Conservation (phyloP, 1,284 basidiomycete genomes). For the Boletellus deceptivus region DNA sequence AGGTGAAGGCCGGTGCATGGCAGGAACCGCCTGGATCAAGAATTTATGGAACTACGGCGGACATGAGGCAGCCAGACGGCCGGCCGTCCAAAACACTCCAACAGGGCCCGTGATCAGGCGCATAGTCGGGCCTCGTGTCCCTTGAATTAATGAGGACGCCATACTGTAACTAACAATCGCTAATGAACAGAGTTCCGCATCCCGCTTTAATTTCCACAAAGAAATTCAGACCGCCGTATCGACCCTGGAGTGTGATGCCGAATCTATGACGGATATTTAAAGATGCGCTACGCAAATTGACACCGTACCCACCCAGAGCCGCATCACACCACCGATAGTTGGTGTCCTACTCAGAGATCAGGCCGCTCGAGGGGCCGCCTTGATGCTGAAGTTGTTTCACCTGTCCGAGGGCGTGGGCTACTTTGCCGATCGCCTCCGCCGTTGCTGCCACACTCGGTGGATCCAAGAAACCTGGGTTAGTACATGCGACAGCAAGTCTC, state of each 20-base stretch:
- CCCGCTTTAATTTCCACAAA: constrained; percentile 1
- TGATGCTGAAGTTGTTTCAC: constrained; percentile 55
- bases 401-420: constrained; percentile 59
- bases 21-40: constrained; percentile 11
- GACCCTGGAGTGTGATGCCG: neutral
- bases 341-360: constrained; percentile 15
- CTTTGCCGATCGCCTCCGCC: constrained; percentile 70
- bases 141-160: constrained; percentile 4
- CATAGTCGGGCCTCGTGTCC: neutral
- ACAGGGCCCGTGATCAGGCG: neutral
- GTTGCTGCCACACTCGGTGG: constrained; percentile 51
- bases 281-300: constrained; percentile 2
- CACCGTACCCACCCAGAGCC: constrained; percentile 3
- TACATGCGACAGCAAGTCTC: constrained; percentile 47
- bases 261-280: neutral
- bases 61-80: constrained; percentile 31
- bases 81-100: constrained; percentile 3
- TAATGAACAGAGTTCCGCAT: neutral
- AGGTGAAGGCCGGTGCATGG: constrained; percentile 15
- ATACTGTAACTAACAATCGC: constrained; percentile 1
- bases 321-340: constrained; percentile 11
- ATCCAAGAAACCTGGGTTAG: constrained; percentile 42
- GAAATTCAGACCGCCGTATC: neutral
- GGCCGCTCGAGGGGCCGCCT: constrained; percentile 3
- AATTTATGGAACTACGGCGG: constrained; percentile 28